Conservation (phyloP, 2,329 filamentous ascomycete genomes). For the Clarireedia monteithiana region DNA sequence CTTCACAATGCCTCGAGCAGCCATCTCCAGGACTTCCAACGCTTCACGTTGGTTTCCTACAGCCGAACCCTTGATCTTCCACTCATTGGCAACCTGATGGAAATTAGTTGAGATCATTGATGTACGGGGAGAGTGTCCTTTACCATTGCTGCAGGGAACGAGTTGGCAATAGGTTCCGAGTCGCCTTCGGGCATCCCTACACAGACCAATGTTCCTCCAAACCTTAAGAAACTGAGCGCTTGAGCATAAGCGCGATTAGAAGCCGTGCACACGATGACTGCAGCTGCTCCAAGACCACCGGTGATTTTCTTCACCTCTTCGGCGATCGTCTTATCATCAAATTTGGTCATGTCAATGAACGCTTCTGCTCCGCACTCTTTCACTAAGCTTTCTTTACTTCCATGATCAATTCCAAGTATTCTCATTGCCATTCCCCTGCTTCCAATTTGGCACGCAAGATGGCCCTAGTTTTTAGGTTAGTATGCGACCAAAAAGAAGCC, state of each 20-base stretch:
- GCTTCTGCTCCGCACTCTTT: conserved; percentile 55
- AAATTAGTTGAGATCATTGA: conserved; percentile 1
- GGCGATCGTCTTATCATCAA: conserved; percentile 40
- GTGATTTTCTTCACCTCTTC: conserved; percentile 49
- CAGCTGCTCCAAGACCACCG: conserved; percentile 50
- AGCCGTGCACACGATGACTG: conserved; percentile 47
- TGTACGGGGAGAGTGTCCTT: not conserved
- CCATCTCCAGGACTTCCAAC: conserved; percentile 40
- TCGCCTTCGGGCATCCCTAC: conserved; percentile 43
- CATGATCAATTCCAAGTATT: conserved; percentile 58
- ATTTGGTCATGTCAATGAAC: conserved; percentile 54
- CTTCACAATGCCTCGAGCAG: conserved; percentile 39
- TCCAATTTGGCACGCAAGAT: conserved; percentile 55
- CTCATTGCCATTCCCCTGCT: conserved; percentile 52
- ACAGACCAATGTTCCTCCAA: conserved; percentile 43
- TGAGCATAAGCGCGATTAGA: conserved; percentile 43
- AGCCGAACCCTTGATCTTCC: conserved; percentile 40
- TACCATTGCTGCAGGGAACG: conserved; percentile 33
- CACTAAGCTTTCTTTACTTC: conserved; percentile 50
- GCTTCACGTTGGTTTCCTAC: conserved; percentile 45
- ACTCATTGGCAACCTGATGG: conserved; percentile 31
- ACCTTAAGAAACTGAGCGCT: conserved; percentile 38
- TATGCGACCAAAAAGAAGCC: not conserved
- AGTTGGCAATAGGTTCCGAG: conserved; percentile 36
- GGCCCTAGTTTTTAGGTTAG: conserved; percentile 33